Evolutionary conservation across 306 rosid genomes (phyloP).

Genomic region (Begonia peltatifolia): DNA sequence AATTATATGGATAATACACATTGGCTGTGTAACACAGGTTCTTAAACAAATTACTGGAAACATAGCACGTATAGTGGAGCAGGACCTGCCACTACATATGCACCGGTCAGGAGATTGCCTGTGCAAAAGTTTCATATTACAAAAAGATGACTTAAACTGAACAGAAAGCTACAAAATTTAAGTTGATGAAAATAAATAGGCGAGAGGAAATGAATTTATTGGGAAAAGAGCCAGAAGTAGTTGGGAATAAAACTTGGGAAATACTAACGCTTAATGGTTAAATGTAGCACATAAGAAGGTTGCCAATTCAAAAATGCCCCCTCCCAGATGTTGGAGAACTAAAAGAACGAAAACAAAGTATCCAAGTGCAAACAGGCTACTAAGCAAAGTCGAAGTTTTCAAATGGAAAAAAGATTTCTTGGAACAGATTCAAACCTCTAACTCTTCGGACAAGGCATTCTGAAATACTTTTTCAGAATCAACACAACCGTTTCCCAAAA

Average conservation of each 20-base stretch:
- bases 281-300: too few species aligned
- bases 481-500: slow-evolving; percentile 22
- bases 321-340: too few species aligned
- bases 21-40: slow-evolving; percentile 46
- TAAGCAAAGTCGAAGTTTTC: too few species aligned
- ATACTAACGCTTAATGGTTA: too few species aligned
- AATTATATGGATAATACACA: slow-evolving; percentile 27
- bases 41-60: slow-evolving; percentile 64
- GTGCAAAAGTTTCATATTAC: slow-evolving; percentile 15
- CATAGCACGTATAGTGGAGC: slow-evolving; percentile 74
- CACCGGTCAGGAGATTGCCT: slow-evolving; percentile 51
- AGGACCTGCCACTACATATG: slow-evolving; percentile 92
- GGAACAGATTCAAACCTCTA: slow-evolving; percentile 47
- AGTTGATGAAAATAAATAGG: too few species aligned
- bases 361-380: too few species aligned
- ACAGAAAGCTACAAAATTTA: slow-evolving; percentile 8
- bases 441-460: slow-evolving; percentile 39
- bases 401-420: slow-evolving; percentile 6
- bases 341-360: slow-evolving; percentile 3
- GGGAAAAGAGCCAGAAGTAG: too few species aligned
- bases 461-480: slow-evolving; percentile 28
- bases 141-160: slow-evolving; percentile 15
- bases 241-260: too few species aligned
- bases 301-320: too few species aligned
- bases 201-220: too few species aligned